Base-by-base conservation (phyloP, 805 yeast species). In the Starmera dryadoides region DNA sequence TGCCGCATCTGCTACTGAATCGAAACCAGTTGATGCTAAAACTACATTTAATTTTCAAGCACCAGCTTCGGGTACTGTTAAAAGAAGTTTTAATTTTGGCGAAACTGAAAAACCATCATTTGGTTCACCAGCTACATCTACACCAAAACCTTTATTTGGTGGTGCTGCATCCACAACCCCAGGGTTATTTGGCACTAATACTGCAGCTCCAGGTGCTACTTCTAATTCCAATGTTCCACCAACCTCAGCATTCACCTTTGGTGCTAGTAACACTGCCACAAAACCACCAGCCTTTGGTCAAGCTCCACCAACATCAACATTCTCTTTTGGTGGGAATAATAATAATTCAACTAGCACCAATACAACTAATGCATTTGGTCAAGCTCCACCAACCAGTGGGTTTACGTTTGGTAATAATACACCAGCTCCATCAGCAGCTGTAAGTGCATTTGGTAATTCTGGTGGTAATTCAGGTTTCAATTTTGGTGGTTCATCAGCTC, bases 311-410 rank as follows among this genome's bases (percentile, higher is more conserved):
- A 28, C 18, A 11, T 16, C 34, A 8, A 29, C 19, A 11, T 41
- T 35, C 33, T 36, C 25, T 11, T 25, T 33, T 32, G 35, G 30
- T 17, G 19, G 37, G 14, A 33, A 37, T 35, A 25, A 25, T 25
- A 25, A 25, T 25, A 25, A 25, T 25, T 11, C 10, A 11, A 25
- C 10, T 25, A 5, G 20, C 20, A 16, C 19, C 7, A 16, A 9
- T 9, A 45, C 45, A 17, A 31, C 21, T 11, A 25, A 41, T 18
- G 42, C 44, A 6, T 46, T 45, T 44, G 49, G 47, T 14, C 46
- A 41, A 32, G 33, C 23, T 22, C 6, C n/a, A 22, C 19, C 14
- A 6, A 28, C 18, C 12, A 21, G 32, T 10, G 33, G 18, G 15
- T 41, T 35, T 29, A 38, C 25, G 9, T 25, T 33, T 32, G 35